Evolutionary conservation across 768 basidiomycete genomes (phyloP).

Genomic region (Coprinopsis strossmayeri): DNA sequence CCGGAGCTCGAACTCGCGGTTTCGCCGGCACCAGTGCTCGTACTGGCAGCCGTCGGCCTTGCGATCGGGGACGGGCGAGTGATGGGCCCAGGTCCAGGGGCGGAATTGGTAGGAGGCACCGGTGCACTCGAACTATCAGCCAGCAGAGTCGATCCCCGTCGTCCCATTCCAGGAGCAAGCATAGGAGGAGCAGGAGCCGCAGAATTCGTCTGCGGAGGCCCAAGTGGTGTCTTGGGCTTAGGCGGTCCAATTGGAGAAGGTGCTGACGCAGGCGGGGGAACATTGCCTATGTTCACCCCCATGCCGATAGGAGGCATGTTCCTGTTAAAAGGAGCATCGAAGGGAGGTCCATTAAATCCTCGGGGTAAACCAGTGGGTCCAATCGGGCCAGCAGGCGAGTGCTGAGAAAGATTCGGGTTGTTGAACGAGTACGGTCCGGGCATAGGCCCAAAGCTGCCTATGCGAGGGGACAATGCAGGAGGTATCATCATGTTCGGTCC

Average conservation of each 20-base stretch:
- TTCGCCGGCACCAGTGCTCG: conserved; percentile 30
- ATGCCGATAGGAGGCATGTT: conserved; percentile 26
- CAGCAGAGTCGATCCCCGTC: conserved; percentile 35
- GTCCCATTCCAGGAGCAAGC: conserved; percentile 41
- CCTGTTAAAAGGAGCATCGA: conserved; percentile 47
- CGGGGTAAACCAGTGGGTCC: conserved; percentile 51
- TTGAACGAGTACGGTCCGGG: conserved; percentile 49
- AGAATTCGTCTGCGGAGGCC: conserved; percentile 22
- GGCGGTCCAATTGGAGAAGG: conserved; percentile 53
- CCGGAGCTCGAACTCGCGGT: conserved; percentile 56
- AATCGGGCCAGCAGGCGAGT: conserved; percentile 30
- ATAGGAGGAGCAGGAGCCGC: conserved; percentile 30
- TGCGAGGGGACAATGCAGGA: conserved; percentile 49
- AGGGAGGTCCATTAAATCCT: conserved; percentile 45
- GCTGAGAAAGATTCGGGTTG: conserved; percentile 36
- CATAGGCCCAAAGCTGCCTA: conserved; percentile 35
- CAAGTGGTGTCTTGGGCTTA: conserved; percentile 34
- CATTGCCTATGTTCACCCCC: conserved; percentile 14
- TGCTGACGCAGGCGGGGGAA: conserved; percentile 17
- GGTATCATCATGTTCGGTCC: conserved; percentile 28
- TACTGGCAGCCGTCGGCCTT: conserved; percentile 34
- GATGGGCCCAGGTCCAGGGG: conserved; percentile 52
- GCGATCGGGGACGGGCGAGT: conserved; percentile 67
- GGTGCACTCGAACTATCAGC: too few species aligned
- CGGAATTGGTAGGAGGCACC: too few species aligned